Conservation (phyloP, 495 filamentous ascomycete species). For the Trypethelium eluteriae region DNA sequence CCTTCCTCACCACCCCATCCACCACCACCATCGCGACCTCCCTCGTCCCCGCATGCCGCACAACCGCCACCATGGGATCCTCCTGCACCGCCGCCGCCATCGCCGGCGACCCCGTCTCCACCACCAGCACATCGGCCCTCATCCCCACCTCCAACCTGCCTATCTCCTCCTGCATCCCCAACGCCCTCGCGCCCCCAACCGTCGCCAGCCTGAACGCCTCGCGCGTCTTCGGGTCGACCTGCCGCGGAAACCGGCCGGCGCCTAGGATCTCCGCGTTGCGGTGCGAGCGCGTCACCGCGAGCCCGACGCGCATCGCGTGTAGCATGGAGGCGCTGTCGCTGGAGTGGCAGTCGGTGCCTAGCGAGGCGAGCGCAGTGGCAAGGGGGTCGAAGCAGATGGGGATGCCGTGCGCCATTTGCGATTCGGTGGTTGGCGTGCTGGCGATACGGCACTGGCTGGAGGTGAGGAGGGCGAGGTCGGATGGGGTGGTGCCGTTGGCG, state of each 20-base stretch:
- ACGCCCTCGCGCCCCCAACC: conserved; percentile 41
- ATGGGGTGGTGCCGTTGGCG: conserved; percentile 25
- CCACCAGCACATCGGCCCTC: conserved; percentile 43
- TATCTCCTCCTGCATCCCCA: conserved; percentile 15
- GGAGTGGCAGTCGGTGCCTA: conserved; percentile 46
- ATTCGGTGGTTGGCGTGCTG: conserved; percentile 23
- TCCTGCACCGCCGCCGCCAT: conserved; percentile 41
- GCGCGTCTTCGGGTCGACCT: conserved; percentile 34
- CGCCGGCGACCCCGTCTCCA: conserved; percentile 37
- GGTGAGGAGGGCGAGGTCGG: conserved; percentile 31
- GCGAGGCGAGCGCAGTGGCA: conserved; percentile 18
- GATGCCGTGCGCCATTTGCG: conserved; percentile 19
- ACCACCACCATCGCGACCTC: conserved; percentile 47
- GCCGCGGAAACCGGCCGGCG: conserved; percentile 27
- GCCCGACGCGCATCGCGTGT: conserved; percentile 39
- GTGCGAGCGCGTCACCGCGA: conserved; percentile 36
- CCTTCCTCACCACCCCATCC: conserved; percentile 40
- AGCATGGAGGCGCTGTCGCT: conserved; percentile 37
- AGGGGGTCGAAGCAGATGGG: not conserved
- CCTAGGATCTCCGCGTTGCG: conserved; percentile 20
- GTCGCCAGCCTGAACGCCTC: conserved; percentile 46
- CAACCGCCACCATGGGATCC: conserved; percentile 42
- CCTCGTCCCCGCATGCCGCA: conserved; percentile 39
- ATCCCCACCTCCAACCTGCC: conserved; percentile 44
- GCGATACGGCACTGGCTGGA: too few species aligned